Evolutionary conservation across 441 rosid species (phyloP), one percentile per base, ranked within the genome.

Genomic region (Lepidium campestre): DNA sequence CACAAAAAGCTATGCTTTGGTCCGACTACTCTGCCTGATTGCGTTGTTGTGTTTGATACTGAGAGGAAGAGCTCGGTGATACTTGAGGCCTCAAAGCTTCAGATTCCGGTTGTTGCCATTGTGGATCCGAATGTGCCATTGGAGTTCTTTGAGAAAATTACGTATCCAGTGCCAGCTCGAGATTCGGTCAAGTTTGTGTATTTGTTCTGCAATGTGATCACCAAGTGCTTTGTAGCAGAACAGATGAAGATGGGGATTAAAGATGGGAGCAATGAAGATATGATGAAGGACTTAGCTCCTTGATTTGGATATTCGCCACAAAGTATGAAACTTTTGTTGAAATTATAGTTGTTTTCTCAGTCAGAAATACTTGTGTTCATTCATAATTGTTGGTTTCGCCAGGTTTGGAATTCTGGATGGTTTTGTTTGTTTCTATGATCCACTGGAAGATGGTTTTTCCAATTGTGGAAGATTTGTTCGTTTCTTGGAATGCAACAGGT

Each of bases 111-210:
- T 57, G 99, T 94, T 63, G 93, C 93, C 7, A 71, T 94, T 57
- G 97, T 94, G 3, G 96, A 90, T 75, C 84, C 99, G 2, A 86
- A 75, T 63, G 83, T 86, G 83, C 99, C 98, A 0, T 83, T 77
- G 92, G 96, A 94, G 62, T 77, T 58, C 14, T 94, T 77, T 50
- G 80, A 80, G 84, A 87, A 72, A 80, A 79, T 95, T 64, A 82
- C 98, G 0, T 95, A 95, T 67, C 99, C 99, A 0, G 81, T 95
- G 45, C 99, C 99, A 0, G 98, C 91, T 18, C 90, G 90, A 75
- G 96, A 95, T 46, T 90, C 99, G 0, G 96, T 85, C 10, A 85
- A 94, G 84, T 95, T 95, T 63, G 98, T 95, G 36, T 95, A 91
- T 75, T 80, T 95, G 85, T 86, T 91, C 57, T 91, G 98, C 63